phyloP scores from a whole-genome alignment of 768 basidiomycete genomes.

The Leucosporidium creatinivorum region DNA sequence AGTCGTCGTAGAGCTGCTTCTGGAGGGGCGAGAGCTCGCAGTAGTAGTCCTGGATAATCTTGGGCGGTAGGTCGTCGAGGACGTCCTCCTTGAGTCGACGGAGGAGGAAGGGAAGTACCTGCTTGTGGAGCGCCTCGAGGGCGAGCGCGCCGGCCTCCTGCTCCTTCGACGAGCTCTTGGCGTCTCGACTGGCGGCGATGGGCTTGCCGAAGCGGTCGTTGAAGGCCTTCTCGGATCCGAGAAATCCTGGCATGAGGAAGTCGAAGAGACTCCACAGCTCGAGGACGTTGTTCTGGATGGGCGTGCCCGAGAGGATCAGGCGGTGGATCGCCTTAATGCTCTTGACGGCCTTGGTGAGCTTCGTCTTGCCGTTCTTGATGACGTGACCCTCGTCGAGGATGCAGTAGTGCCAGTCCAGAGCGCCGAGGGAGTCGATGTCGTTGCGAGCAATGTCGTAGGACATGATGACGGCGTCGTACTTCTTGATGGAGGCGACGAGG shows the following conservation, averaged over 20 bases:
- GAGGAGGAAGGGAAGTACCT: constrained; percentile 94
- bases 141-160: constrained; percentile 91
- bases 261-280: constrained; percentile 99
- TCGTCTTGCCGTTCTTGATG: constrained; percentile 98
- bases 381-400: constrained; percentile 97
- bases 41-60: constrained; percentile 99
- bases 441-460: constrained; percentile 97
- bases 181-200: constrained; percentile 87
- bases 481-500: constrained; percentile 57
- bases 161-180: constrained; percentile 73
- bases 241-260: constrained; percentile 97
- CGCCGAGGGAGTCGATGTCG: constrained; percentile 69
- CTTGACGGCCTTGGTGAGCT: constrained; percentile 94
- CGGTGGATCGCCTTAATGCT: constrained; percentile 81
- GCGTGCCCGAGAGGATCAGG: constrained; percentile 89
- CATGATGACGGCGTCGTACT: constrained; percentile 85
- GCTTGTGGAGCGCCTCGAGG: constrained; percentile 92
- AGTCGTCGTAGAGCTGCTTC: constrained; percentile 89
- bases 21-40: constrained; percentile 94
- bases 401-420: constrained; percentile 84
- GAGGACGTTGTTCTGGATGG: constrained; percentile 97
- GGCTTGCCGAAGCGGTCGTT: constrained; percentile 94
- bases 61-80: constrained; percentile 86
- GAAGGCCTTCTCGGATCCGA: constrained; percentile 90
- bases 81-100: constrained; percentile 97